phyloP scores from a whole-genome alignment of 2,329 filamentous ascomycete genomes.

The Sarocladiaceae sp. region DNA sequence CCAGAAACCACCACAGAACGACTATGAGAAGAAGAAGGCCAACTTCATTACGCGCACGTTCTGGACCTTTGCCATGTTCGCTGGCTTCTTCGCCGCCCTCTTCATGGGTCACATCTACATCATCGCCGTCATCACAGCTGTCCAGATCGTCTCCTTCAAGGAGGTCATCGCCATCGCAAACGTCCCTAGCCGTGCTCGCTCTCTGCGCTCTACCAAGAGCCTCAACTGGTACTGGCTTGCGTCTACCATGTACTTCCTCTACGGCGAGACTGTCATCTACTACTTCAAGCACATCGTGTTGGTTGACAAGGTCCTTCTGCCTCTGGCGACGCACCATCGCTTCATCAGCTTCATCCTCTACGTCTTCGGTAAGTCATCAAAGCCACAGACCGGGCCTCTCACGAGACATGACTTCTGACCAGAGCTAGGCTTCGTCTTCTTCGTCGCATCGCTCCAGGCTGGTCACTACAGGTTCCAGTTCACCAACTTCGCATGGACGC shows the following conservation, averaged over 20 bases:
- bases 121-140: conserved; percentile 81
- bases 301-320: conserved; percentile 86
- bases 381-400: not conserved
- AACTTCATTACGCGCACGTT: conserved; percentile 95
- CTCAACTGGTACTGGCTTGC: conserved; percentile 99
- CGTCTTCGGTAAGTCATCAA: conserved; percentile 67
- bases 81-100: conserved; percentile 81
- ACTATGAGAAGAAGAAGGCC: conserved; percentile 98
- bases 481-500: conserved; percentile 98
- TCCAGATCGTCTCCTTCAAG: conserved; percentile 98
- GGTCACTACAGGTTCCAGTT: conserved; percentile 98
- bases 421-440: conserved; percentile 84
- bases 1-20: conserved; percentile 43
- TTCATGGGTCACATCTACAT: conserved; percentile 98
- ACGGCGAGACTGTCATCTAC: conserved; percentile 98
- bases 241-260: conserved; percentile 99
- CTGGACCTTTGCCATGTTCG: conserved; percentile 98
- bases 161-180: conserved; percentile 98
- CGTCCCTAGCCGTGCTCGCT: conserved; percentile 84
- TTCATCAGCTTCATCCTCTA: conserved; percentile 99
- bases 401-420: conserved; percentile 13
- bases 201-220: conserved; percentile 88
- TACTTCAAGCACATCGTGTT: conserved; percentile 99
- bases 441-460: conserved; percentile 88
- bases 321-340: conserved; percentile 91